Evolutionary conservation across 2,329 filamentous ascomycete species (phyloP).

Genomic region (Aspergillus sp.): DNA sequence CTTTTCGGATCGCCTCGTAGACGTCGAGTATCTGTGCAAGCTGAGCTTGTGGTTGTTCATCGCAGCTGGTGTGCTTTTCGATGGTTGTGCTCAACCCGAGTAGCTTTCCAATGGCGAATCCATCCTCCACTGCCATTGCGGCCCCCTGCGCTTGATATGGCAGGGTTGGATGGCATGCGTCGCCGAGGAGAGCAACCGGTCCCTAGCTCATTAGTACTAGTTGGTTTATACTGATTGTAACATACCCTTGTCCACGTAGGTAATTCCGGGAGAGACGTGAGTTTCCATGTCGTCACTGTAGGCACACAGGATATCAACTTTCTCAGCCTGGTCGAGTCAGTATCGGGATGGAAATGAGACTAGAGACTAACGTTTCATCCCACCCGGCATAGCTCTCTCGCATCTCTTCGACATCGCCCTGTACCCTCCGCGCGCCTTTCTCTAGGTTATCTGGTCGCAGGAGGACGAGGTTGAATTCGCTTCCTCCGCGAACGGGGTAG

Average conservation of each 20-base stretch:
- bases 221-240: not conserved
- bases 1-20: slow-evolving; percentile 19
- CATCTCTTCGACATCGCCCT: slow-evolving; percentile 61
- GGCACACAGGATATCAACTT: not conserved
- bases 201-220: slow-evolving; percentile 4
- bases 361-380: slow-evolving; percentile 4
- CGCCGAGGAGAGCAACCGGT: slow-evolving; percentile 13
- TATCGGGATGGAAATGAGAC: too few species aligned
- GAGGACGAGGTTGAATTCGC: slow-evolving; percentile 64
- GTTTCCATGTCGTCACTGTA: slow-evolving; percentile 64
- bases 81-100: slow-evolving; percentile 46
- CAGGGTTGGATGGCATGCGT: not conserved
- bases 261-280: slow-evolving; percentile 49
- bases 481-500: slow-evolving; percentile 59
- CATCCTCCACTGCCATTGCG: slow-evolving; percentile 66
- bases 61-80: not conserved
- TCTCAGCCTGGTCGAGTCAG: not conserved
- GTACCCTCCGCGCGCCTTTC: slow-evolving; percentile 29
- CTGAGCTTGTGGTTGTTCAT: not conserved
- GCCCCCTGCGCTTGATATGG: slow-evolving; percentile 53
- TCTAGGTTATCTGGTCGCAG: slow-evolving; percentile 56
- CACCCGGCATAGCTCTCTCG: slow-evolving; percentile 54
- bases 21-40: slow-evolving; percentile 4
- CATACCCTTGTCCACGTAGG: slow-evolving; percentile 40
- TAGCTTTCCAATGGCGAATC: slow-evolving; percentile 60